Conservation (phyloP, 202 grass and related monocot genomes). For the Zizania palustris region DNA sequence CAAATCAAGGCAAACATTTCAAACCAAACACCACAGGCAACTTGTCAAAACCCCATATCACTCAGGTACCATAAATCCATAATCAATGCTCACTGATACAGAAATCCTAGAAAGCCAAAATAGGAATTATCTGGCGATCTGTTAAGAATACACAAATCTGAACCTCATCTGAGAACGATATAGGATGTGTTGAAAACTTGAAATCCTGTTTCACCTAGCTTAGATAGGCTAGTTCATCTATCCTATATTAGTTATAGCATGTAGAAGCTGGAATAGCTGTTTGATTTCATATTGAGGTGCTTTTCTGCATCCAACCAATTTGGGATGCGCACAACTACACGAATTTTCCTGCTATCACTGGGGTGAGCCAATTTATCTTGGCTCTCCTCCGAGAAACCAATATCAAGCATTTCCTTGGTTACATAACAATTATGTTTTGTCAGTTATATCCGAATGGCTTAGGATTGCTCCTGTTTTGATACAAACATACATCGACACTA, state of each 20-base stretch:
- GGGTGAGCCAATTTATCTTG: neutral
- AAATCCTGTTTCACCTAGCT: neutral
- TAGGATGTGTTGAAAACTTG: neutral
- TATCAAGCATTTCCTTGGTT: neutral
- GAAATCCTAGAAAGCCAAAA: neutral
- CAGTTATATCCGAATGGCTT: neutral
- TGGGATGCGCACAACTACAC: neutral
- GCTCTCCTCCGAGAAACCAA: neutral
- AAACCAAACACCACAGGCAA: neutral
- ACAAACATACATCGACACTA: no score
- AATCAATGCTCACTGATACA: neutral
- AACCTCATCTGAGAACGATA: neutral
- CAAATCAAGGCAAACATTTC: conserved; percentile 1
- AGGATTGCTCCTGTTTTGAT: neutral
- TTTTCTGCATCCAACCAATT: neutral
- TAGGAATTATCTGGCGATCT: neutral
- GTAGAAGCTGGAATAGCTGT: neutral
- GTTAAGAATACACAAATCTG: neutral
- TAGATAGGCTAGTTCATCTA: neutral
- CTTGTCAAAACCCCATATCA: neutral
- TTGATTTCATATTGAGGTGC: neutral
- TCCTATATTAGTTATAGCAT: neutral
- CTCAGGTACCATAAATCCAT: neutral
- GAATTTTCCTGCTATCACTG: neutral
- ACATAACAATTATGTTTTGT: neutral